phyloP scores from a whole-genome alignment of 1,139 yeast species.

The Geotrichum candidum region DNA sequence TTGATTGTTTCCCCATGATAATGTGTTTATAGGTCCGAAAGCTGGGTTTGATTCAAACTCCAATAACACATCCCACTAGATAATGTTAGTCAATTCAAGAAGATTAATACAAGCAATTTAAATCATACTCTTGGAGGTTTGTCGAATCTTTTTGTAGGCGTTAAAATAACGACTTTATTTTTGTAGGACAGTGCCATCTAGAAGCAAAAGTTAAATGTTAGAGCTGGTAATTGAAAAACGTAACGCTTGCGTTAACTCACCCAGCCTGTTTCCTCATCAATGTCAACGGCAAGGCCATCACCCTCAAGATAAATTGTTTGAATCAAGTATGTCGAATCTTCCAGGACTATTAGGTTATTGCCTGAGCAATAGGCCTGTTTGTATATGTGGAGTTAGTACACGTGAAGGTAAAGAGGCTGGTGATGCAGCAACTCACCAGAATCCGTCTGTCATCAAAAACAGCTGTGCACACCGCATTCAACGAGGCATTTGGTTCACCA shows the following conservation, averaged over 20 bases:
- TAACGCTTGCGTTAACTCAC: conserved; percentile 16
- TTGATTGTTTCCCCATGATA: conserved; percentile 63
- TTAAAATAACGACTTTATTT: conserved; percentile 28
- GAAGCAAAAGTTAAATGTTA: conserved; percentile 37
- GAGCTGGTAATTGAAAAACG: conserved; percentile 23
- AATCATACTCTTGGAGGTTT: conserved; percentile 23
- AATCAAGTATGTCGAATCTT: conserved; percentile 47
- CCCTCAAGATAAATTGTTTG: conserved; percentile 70
- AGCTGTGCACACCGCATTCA: conserved; percentile 53
- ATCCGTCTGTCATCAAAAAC: conserved; percentile 65
- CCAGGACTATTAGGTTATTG: conserved; percentile 66
- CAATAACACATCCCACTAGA: conserved; percentile 48
- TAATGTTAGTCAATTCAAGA: conserved; percentile 23
- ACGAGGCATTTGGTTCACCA: conserved; percentile 67
- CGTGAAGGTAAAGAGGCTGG: background rate
- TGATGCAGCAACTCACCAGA: conserved; percentile 33
- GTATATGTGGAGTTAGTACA: background rate
- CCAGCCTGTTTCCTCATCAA: conserved; percentile 53
- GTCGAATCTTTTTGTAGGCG: conserved; percentile 27
- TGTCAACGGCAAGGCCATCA: conserved; percentile 63
- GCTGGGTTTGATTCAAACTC: conserved; percentile 34
- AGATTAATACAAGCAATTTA: background rate
- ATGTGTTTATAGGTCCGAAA: conserved; percentile 41
- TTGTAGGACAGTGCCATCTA: conserved; percentile 46
- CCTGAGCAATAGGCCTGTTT: conserved; percentile 72